Percentiles rank a stretch among this genome's conserved stretches.
Evolutionary conservation across 176 grass and related monocot species (phyloP).

Genomic region (Dendrocalamus sinicus): DNA sequence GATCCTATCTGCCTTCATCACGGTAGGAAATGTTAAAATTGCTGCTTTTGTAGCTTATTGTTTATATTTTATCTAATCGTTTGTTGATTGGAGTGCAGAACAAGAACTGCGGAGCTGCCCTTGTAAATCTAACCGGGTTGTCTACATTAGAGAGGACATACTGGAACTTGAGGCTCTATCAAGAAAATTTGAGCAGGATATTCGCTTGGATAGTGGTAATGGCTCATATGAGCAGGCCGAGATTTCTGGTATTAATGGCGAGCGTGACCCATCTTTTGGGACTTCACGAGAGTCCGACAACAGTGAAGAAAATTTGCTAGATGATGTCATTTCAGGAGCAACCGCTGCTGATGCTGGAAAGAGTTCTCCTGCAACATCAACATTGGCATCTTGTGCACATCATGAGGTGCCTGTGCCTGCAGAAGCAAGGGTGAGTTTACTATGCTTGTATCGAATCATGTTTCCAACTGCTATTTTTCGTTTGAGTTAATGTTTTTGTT

Average conservation of each 20-base stretch:
- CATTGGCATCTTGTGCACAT: constrained; percentile 35
- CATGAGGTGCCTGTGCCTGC: constrained; percentile 18
- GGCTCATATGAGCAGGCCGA: constrained; percentile 38
- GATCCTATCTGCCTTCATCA: constrained; percentile 90
- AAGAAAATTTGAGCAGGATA: constrained; percentile 65
- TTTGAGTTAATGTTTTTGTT: constrained; percentile 29
- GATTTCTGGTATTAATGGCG: constrained; percentile 19
- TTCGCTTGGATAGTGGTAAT: constrained; percentile 37
- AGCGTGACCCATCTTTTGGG: constrained; percentile 42
- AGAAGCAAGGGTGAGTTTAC: constrained; percentile 50
- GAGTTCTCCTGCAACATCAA: constrained; percentile 32
- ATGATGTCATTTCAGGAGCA: constrained; percentile 38
- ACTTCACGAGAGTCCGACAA: constrained; percentile 4
- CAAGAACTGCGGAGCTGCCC: constrained; percentile 75
- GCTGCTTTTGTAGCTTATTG: not conserved
- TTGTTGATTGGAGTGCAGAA: constrained; percentile 55
- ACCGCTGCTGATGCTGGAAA: constrained; percentile 37
- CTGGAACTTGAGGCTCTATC: constrained; percentile 70
- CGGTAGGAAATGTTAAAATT: constrained; percentile 57
- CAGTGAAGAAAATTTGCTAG: constrained; percentile 26
- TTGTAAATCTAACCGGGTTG: constrained; percentile 58
- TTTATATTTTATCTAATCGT: constrained; percentile 21
- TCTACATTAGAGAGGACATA: constrained; percentile 77
- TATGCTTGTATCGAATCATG: not conserved
- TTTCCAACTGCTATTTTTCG: constrained; percentile 26